These are phyloP conservation scores for Cadophora gregata DNA, from an alignment of 2,329 filamentous ascomycete species.

Conservation along the genomic window DNA sequence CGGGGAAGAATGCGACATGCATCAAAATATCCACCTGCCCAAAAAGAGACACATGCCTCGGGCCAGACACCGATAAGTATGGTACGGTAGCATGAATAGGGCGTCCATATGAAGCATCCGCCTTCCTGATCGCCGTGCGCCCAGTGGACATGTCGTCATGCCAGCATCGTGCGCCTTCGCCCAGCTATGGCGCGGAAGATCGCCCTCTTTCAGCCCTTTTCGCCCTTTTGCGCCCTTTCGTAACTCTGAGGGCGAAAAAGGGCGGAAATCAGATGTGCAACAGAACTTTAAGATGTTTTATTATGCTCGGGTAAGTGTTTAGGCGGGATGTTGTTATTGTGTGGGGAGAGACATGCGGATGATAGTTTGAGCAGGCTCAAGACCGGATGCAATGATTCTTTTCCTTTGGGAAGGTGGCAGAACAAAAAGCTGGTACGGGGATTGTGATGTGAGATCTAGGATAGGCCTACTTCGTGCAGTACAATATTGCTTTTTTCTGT, in stretches of 20 bases:
- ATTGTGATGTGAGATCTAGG: background rate
- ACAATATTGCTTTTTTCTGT: background rate
- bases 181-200: background rate
- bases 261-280: conserved; percentile 28
- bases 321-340: conserved; percentile 25
- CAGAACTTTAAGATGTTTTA: conserved; percentile 15
- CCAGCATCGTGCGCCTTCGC: background rate
- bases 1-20: conserved; percentile 30
- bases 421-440: background rate
- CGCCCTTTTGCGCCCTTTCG: conserved; percentile 6
- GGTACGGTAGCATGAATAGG: conserved; percentile 12
- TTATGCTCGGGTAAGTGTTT: conserved; percentile 29
- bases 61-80: background rate
- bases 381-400: background rate
- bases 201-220: background rate
- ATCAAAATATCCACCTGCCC: conserved; percentile 12
- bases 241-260: conserved; percentile 17
- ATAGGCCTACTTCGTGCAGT: conserved; percentile 3
- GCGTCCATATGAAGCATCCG: conserved; percentile 16
- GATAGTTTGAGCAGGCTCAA: background rate
- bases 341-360: background rate
- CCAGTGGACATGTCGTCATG: background rate
- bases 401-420: background rate
- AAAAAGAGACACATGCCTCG: background rate
- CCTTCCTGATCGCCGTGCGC: background rate